Evolutionary conservation across 2,329 filamentous ascomycete species (phyloP), one percentile per base, ranked within the genome.

Genomic region (Claviceps monticola): DNA sequence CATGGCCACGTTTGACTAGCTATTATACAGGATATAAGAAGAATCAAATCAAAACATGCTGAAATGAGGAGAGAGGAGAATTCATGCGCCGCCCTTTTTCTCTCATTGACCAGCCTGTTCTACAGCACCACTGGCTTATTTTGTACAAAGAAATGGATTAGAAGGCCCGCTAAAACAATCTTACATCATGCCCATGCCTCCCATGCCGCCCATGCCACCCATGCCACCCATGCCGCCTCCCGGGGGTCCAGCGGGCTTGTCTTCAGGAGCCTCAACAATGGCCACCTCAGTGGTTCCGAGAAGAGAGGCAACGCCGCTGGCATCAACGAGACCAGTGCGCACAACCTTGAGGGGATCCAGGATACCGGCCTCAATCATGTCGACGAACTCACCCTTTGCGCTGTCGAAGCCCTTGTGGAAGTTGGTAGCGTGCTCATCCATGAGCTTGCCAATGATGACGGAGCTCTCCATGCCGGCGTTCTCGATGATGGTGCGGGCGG

Each of bases 401-500:
- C 86, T 93, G 80, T 98, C 88, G 75, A 88, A 98, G 58, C 93
- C 93, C 78, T 86, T 93, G 86, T 96, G 94, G 82, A 98, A 98
- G 72, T 98, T 90, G 59, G 69, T 68, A 68, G 80, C 89, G 68
- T 78, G 91, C 74, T 98, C 93, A 63, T 97, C 91, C 64, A 86
- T 93, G 61, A 98, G 86, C 83, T 98, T 98, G 70, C 93, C 93
- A 65, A 98, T 88, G 56, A 98, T 82, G 53, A 98, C 93, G 52
- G 88, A 91, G 62, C 93, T 91, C 76, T 98, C 93, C 21, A 90
- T 79, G 57, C 93, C 93, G 58, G 93, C 91, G 71, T 98, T 98
- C 81, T 98, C 93, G 56, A 98, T 88, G 59, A 98, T 98, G 56
- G 83, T 94, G 63, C 89, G 83, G 56, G 93, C 93, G 48, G 93